Evolutionary conservation across 768 basidiomycete genomes (phyloP).

Genomic region (Naganishia randhawae): DNA sequence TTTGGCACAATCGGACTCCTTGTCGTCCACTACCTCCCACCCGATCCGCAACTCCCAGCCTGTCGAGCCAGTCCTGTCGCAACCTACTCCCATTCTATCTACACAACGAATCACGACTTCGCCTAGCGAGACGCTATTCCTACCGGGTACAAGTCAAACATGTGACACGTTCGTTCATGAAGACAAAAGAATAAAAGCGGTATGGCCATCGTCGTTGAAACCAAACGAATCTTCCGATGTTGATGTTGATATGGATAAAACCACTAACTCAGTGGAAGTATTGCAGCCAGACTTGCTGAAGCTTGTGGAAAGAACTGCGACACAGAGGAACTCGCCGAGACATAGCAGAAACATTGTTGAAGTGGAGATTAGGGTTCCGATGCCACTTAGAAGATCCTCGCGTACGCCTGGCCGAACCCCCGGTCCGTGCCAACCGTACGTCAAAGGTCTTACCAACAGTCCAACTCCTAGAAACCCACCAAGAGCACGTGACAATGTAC

Average conservation of each 20-base stretch:
- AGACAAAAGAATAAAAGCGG: not conserved
- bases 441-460: not conserved
- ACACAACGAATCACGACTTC: not conserved
- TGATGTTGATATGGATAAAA: conserved; percentile 14
- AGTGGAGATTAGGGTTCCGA: conserved; percentile 7
- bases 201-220: not conserved
- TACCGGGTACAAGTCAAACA: not conserved
- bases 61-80: not conserved
- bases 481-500: not conserved
- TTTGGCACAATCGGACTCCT: not conserved
- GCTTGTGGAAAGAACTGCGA: not conserved
- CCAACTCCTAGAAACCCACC: not conserved
- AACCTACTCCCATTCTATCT: not conserved
- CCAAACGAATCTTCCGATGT: not conserved
- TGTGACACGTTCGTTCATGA: not conserved
- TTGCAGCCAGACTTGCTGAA: not conserved
- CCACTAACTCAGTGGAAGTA: not conserved
- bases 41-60: conserved; percentile 1
- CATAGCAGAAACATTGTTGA: not conserved
- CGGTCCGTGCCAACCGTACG: not conserved
- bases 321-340: not conserved
- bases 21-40: not conserved
- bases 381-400: not conserved
- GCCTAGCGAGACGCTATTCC: not conserved
- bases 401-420: not conserved